These are phyloP conservation scores for Synchytrium microbalum DNA, from an alignment of 371 early-diverging fungal genomes.

Conservation along the genomic window DNA sequence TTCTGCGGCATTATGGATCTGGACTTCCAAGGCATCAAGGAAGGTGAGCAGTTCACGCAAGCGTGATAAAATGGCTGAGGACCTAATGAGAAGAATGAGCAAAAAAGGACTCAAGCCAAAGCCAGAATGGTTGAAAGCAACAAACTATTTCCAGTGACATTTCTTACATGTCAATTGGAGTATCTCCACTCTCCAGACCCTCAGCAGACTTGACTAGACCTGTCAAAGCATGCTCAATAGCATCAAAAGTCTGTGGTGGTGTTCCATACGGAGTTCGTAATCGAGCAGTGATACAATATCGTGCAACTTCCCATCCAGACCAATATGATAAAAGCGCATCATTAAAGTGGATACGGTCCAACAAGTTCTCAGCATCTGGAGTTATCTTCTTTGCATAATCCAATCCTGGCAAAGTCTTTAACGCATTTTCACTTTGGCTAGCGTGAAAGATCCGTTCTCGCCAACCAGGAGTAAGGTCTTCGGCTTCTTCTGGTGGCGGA, in stretches of 20 bases:
- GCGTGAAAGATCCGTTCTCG: constrained; percentile 25
- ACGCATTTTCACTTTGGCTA: constrained; percentile 24
- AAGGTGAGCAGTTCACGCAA: constrained; percentile 45
- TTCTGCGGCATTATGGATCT: constrained; percentile 56
- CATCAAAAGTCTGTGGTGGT: constrained; percentile 59
- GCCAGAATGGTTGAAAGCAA: no score
- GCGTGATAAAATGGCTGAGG: constrained; percentile 8
- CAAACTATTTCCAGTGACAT: not conserved
- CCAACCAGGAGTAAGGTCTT: constrained; percentile 8
- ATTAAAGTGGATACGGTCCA: constrained; percentile 15
- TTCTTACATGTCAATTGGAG: constrained; percentile 9
- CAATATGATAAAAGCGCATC: constrained; percentile 51
- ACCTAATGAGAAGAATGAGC: not conserved
- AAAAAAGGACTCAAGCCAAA: no score
- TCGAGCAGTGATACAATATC: constrained; percentile 63
- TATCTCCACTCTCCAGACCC: not conserved
- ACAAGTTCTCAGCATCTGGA: not conserved
- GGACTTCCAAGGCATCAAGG: constrained; percentile 64
- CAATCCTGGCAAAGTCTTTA: constrained; percentile 1
- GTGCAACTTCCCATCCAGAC: constrained; percentile 69
- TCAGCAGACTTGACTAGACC: constrained; percentile 14
- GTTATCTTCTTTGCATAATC: not conserved
- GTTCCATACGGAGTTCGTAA: constrained; percentile 69
- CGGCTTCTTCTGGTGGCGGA: constrained; percentile 11
- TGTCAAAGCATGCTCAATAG: constrained; percentile 53